phyloP scores from a whole-genome alignment of 441 rosid genomes.

The Aleurites moluccanus region DNA sequence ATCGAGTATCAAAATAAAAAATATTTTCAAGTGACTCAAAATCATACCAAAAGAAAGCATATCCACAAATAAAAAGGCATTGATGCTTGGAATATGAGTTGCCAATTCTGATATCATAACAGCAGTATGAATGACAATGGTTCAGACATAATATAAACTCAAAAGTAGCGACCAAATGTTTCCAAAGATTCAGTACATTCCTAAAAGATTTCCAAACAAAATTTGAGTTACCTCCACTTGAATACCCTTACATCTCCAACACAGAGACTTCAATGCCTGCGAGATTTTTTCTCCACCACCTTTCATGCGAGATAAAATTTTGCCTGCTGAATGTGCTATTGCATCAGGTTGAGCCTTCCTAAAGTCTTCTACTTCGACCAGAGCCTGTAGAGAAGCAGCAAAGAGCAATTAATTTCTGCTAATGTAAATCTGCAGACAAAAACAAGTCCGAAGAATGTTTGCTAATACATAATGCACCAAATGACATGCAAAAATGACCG shows the following conservation, averaged over 20 bases:
- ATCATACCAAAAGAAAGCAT: neutral
- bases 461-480: constrained; percentile 4
- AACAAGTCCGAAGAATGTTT: neutral
- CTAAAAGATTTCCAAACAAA: constrained; percentile 8
- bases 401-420: constrained; percentile 24
- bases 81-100: neutral
- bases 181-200: neutral
- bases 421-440: neutral
- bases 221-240: constrained; percentile 75
- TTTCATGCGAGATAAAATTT: constrained; percentile 67
- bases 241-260: constrained; percentile 81
- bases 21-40: neutral
- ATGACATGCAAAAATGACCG: neutral
- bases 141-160: neutral
- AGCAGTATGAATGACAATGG: neutral
- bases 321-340: constrained; percentile 67
- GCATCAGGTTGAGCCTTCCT: constrained; percentile 79
- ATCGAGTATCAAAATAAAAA: neutral
- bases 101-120: neutral
- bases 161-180: neutral
- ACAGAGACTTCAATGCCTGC: constrained; percentile 71
- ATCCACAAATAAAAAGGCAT: neutral
- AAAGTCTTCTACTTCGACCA: constrained; percentile 76
- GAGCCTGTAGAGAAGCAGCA: constrained; percentile 43
- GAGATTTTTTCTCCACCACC: constrained; percentile 62